Evolutionary conservation across 2,329 filamentous ascomycete species (phyloP).

Genomic region (Orbilia ellipsospora): DNA sequence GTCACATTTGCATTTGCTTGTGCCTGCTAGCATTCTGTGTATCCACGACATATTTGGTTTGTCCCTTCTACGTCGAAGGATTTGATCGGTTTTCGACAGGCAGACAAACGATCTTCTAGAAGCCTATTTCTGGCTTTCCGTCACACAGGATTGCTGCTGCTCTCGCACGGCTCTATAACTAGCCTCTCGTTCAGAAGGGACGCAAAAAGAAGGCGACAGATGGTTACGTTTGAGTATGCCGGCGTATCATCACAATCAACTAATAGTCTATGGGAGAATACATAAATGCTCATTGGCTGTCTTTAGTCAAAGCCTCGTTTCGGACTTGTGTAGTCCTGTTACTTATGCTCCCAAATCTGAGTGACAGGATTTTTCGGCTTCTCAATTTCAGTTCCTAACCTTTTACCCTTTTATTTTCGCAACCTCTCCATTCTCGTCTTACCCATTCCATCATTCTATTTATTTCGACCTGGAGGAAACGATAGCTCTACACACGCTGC

Average conservation of each 20-base stretch:
- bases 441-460: too few relatives aligned
- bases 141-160: slow-evolving; percentile 31
- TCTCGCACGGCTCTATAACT: slow-evolving; percentile 21
- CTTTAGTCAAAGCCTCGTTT: slow-evolving; percentile 41
- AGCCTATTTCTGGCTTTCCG: slow-evolving; percentile 41
- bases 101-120: slow-evolving; percentile 35
- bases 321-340: slow-evolving; percentile 36
- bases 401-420: neutral
- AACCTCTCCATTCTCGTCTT: too few relatives aligned
- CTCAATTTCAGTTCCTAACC: neutral
- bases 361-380: neutral
- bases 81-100: slow-evolving; percentile 2
- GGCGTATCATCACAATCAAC: slow-evolving; percentile 26
- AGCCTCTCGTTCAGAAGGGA: slow-evolving; percentile 13
- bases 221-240: slow-evolving; percentile 29
- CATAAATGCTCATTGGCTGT: slow-evolving; percentile 33
- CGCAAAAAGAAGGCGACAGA: slow-evolving; percentile 24
- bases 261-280: slow-evolving; percentile 6
- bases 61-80: slow-evolving; percentile 29
- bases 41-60: slow-evolving; percentile 25
- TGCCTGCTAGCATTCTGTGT: slow-evolving; percentile 22
- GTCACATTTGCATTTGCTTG: slow-evolving; percentile 16
- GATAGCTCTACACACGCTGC: too few relatives aligned
- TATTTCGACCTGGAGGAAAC: too few relatives aligned
- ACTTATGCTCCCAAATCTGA: slow-evolving; percentile 14